Percentiles rank a stretch among this genome's conserved stretches.
These are phyloP conservation scores for Xerocomellus intermedius DNA, from an alignment of 768 basidiomycete genomes.

Conservation along the genomic window DNA sequence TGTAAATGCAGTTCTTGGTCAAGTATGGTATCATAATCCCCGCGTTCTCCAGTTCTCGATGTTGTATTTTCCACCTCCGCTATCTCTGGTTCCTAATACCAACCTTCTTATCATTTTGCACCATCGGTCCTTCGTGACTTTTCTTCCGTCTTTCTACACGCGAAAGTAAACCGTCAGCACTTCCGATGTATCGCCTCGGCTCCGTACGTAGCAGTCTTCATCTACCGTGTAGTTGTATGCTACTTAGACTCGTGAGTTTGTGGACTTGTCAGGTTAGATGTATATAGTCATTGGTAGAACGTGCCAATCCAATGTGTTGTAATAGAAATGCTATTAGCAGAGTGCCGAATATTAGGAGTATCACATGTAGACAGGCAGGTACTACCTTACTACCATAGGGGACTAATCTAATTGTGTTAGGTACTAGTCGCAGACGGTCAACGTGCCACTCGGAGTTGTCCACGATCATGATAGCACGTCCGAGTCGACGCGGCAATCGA, in stretches of 20 bases:
- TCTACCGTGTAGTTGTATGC: conserved; percentile 10
- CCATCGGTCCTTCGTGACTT: conserved; percentile 9
- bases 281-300: conserved; percentile 3
- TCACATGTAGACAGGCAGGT: too few relatives aligned
- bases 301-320: background rate
- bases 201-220: conserved; percentile 6
- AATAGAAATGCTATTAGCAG: too few relatives aligned
- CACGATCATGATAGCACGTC: background rate
- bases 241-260: conserved; percentile 12
- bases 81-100: conserved; percentile 14
- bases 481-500: conserved; percentile 34
- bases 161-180: conserved; percentile 10
- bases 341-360: too few relatives aligned
- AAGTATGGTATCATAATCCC: conserved; percentile 17
- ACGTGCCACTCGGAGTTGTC: background rate
- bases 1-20: conserved; percentile 8
- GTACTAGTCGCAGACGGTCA: too few relatives aligned
- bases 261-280: conserved; percentile 16
- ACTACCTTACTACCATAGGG: too few relatives aligned
- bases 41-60: background rate
- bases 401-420: too few relatives aligned
- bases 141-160: conserved; percentile 4
- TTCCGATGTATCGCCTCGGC: conserved; percentile 12
- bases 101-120: conserved; percentile 5
- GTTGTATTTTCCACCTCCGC: conserved; percentile 2